Evolutionary conservation across 441 rosid species (phyloP).

Genomic region (Metrosideros polymorpha): DNA sequence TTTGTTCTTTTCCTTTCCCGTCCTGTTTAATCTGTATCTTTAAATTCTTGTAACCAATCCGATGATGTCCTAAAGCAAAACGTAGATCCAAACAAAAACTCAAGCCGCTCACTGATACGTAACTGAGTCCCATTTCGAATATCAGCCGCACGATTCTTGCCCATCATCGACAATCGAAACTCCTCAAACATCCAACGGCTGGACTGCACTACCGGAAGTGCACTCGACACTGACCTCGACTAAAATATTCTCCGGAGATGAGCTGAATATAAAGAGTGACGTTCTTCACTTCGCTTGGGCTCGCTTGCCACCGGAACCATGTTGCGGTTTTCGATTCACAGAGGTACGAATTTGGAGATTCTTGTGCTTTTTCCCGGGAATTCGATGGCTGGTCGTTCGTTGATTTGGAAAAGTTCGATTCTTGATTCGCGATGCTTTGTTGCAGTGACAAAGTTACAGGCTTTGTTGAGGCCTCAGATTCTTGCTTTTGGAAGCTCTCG

Average conservation of each 20-base stretch:
- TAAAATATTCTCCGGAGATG: background rate
- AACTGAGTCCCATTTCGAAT: background rate
- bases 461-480: conserved; percentile 35
- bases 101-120: background rate
- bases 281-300: background rate
- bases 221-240: background rate
- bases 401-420: background rate
- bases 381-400: background rate
- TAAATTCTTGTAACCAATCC: background rate
- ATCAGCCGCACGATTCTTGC: background rate
- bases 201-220: background rate
- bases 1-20: background rate
- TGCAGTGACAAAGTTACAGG: conserved; percentile 43
- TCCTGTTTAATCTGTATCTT: background rate
- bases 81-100: background rate
- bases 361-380: background rate
- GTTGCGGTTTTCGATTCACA: conserved; percentile 25
- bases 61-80: background rate
- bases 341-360: conserved; percentile 19
- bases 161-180: background rate
- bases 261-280: background rate
- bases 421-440: background rate
- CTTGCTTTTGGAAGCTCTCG: conserved; percentile 20
- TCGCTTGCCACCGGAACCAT: conserved; percentile 11
- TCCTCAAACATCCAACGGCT: background rate